Percentiles rank a stretch among this genome's conserved stretches.
Conservation (phyloP, 2,329 filamentous ascomycete genomes). For the Colletotrichum kahawae region DNA sequence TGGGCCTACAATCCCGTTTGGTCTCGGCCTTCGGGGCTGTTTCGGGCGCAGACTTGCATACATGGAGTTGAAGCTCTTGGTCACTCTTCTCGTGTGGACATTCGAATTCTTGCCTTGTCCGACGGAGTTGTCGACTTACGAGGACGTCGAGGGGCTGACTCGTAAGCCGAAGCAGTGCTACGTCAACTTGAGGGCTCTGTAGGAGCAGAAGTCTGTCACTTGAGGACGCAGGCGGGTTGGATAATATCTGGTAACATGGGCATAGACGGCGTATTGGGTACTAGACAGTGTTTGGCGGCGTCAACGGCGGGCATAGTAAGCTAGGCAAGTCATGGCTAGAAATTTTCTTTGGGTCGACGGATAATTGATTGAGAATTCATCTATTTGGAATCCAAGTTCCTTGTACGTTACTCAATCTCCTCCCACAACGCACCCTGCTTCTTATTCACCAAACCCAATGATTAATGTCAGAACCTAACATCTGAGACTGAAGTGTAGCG, state of each 20-base stretch:
- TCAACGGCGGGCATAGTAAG: not conserved
- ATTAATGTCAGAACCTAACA: not conserved
- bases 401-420: no score
- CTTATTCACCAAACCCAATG: not conserved
- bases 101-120: slow-evolving; percentile 25
- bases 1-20: slow-evolving; percentile 29
- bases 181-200: not conserved
- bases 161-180: not conserved
- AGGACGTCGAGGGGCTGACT: not conserved
- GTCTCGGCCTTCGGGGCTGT: slow-evolving; percentile 27
- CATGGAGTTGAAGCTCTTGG: slow-evolving; percentile 30
- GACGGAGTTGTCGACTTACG: not conserved
- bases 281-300: not conserved
- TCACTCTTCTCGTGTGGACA: slow-evolving; percentile 31
- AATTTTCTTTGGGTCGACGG: not conserved
- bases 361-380: not conserved
- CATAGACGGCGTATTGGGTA: not conserved
- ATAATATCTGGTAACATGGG: not conserved
- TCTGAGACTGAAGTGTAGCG: not conserved
- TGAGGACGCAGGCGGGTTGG: not conserved
- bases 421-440: not conserved
- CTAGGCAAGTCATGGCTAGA: not conserved
- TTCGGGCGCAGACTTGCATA: slow-evolving; percentile 32
- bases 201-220: not conserved
- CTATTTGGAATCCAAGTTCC: not conserved